Evolutionary conservation across 192 early-diverging fungal genomes (phyloP), one percentile per base, ranked within the genome.

Genomic region (Backusella liffmaniae): DNA sequence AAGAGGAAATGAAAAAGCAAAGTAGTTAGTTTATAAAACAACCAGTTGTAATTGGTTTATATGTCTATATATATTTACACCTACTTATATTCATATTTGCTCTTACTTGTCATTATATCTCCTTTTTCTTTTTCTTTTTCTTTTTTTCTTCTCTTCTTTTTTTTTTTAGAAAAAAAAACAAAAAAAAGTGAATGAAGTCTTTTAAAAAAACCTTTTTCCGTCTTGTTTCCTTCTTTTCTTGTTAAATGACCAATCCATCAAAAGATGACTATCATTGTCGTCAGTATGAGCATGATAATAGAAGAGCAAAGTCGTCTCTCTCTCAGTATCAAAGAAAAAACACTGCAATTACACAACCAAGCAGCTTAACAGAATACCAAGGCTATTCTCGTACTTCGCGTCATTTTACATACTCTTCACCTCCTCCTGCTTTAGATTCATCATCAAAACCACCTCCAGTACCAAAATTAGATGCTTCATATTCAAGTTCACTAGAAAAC

Each of bases 1-100:
- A 94, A 79, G 86, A 86, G 30, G 94, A 94, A 77, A 90, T 88
- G 73, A 88, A 87, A 59, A 86, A 81, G 36, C 44, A 56, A 15
- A 66, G 29, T 12, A 75, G 70, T 53, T 79, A 67, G 30, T 36
- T 32, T 67, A 37, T 44, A 72, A 72, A 42, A 23, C 23, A 41
- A 39, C 69, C 39, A 39, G 34, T 42, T 70, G 16, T 70, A 26
- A 10, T 46, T 53, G 42, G 23, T 4, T 46, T 72, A 34, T 72
- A 51, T 72, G 2, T 26, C 10, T 62, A 29, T 62, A 62, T 59
- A 59, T 62, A 62, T 70, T 30, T 42, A 21, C 70, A 7, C 41
- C 12, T 71, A n/a, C 42, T 41, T 30, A 7, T 30, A 23, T 23
- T 12, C 37, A 37, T 10, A 37, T 41, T 21, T 21, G 21, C 37